These are phyloP conservation scores for Myriangium duriaei DNA, from an alignment of 2,329 filamentous ascomycete species.

Conservation along the genomic window DNA sequence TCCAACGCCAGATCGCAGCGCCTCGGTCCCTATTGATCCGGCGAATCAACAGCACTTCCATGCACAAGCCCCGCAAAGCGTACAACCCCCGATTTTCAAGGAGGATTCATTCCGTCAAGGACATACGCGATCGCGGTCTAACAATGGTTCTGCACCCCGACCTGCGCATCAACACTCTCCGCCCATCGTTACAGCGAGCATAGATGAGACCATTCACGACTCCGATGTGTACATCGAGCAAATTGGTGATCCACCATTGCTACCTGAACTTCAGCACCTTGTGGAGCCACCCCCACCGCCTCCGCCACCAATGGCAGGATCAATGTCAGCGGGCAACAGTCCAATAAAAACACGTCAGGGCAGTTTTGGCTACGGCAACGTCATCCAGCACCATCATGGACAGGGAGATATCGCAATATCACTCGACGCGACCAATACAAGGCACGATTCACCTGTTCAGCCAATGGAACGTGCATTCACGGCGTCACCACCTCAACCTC, in stretches of 20 bases:
- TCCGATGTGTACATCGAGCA: slow-evolving; percentile 30
- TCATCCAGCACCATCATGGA: slow-evolving; percentile 35
- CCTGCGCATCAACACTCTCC: slow-evolving; percentile 17
- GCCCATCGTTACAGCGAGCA: slow-evolving; percentile 36
- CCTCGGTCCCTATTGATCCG: slow-evolving; percentile 37
- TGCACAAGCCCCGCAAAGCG: slow-evolving; percentile 20
- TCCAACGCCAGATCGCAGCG: slow-evolving; percentile 27
- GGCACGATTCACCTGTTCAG: slow-evolving; percentile 12
- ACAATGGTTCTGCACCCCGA: slow-evolving; percentile 21
- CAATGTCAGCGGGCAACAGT: slow-evolving; percentile 19
- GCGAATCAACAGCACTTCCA: slow-evolving; percentile 21
- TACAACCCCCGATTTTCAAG: slow-evolving; percentile 19
- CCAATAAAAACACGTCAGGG: slow-evolving; percentile 23
- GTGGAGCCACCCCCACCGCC: slow-evolving; percentile 36
- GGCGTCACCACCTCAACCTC: slow-evolving; percentile 27
- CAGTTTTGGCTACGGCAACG: slow-evolving; percentile 15
- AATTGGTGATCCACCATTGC: slow-evolving; percentile 25
- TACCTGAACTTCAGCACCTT: slow-evolving; percentile 51
- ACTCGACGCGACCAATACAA: slow-evolving; percentile 17
- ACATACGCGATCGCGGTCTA: slow-evolving; percentile 32
- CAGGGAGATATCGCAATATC: slow-evolving; percentile 20
- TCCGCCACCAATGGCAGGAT: slow-evolving; percentile 18
- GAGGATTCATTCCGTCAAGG: slow-evolving; percentile 25
- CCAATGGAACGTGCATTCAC: slow-evolving; percentile 3
- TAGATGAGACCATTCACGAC: slow-evolving; percentile 41